phyloP scores from a whole-genome alignment of 2,329 filamentous ascomycete species.

The Dichotomopilus funicola region DNA sequence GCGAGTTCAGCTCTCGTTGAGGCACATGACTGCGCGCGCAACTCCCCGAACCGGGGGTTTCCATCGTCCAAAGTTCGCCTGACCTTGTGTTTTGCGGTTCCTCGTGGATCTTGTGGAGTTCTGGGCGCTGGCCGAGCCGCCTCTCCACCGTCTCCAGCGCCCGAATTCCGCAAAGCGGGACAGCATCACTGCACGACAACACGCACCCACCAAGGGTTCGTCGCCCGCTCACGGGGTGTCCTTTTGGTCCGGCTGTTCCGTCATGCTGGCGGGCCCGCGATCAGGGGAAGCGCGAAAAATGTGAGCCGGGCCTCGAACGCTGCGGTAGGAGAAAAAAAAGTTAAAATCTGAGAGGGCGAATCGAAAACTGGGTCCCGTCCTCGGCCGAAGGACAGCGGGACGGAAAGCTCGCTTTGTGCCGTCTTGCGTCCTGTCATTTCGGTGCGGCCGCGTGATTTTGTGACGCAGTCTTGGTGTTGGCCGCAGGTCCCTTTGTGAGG shows the following conservation, averaged over 20 bases:
- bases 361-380: background rate
- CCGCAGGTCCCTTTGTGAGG: background rate
- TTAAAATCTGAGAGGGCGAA: too few relatives aligned
- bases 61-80: background rate
- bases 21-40: slow-evolving; percentile 21
- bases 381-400: slow-evolving; percentile 3
- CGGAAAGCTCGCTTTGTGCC: slow-evolving; percentile 7
- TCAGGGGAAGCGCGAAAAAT: background rate
- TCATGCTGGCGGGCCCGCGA: slow-evolving; percentile 1
- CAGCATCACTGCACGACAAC: too few relatives aligned
- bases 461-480: background rate
- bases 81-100: background rate
- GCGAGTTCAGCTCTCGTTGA: slow-evolving; percentile 15
- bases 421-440: slow-evolving; percentile 14
- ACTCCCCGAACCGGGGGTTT: slow-evolving; percentile 16
- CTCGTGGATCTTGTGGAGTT: background rate
- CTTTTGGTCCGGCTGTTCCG: slow-evolving; percentile 4
- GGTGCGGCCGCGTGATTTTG: slow-evolving; percentile 4
- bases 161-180: slow-evolving; percentile 4
- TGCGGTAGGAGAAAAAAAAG: background rate
- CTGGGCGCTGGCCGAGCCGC: slow-evolving; percentile 4
- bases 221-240: background rate
- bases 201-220: slow-evolving; percentile 2
- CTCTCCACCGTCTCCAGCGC: background rate
- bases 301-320: slow-evolving; percentile 6